A percentile compares a stretch with the other conserved stretches of the same genome.
Conservation (phyloP, 1,284 basidiomycete species). For the Sphaerobolus stellatus region DNA sequence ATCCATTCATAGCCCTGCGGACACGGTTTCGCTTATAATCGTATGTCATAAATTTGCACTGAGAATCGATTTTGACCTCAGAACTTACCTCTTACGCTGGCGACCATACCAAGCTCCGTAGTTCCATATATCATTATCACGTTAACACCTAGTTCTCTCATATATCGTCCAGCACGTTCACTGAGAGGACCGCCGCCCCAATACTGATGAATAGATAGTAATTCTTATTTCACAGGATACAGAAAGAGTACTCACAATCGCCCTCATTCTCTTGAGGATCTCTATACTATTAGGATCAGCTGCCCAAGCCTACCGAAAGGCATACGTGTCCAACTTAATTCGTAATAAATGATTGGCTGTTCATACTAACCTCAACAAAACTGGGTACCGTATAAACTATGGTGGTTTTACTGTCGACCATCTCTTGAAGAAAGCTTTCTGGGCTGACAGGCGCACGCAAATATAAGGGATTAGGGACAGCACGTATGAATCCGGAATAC, state of each 20-base stretch:
- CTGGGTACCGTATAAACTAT: conserved; percentile 25
- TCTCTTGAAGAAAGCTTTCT: conserved; percentile 22
- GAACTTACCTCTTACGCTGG: background rate
- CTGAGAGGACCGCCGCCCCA: background rate
- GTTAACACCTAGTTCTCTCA: background rate
- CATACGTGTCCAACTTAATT: background rate
- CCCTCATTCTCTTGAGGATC: conserved; percentile 16
- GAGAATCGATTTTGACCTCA: background rate
- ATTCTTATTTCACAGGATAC: background rate
- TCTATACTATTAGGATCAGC: conserved; percentile 18
- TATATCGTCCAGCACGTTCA: background rate
- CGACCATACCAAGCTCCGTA: background rate
- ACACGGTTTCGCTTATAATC: background rate
- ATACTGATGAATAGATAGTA: background rate
- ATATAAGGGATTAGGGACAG: conserved; percentile 22
- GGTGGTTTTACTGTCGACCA: conserved; percentile 19
- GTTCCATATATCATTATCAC: background rate
- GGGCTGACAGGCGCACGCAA: conserved; percentile 23
- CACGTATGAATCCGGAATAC: conserved; percentile 27
- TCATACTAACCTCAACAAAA: conserved; percentile 31
- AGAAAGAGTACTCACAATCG: conserved; percentile 15
- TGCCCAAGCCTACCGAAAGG: conserved; percentile 22
- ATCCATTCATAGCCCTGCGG: conserved; percentile 12
- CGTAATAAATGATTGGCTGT: background rate
- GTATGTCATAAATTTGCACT: background rate